Evolutionary conservation across 345 rosid species (phyloP).

Genomic region (Brassica cretica): DNA sequence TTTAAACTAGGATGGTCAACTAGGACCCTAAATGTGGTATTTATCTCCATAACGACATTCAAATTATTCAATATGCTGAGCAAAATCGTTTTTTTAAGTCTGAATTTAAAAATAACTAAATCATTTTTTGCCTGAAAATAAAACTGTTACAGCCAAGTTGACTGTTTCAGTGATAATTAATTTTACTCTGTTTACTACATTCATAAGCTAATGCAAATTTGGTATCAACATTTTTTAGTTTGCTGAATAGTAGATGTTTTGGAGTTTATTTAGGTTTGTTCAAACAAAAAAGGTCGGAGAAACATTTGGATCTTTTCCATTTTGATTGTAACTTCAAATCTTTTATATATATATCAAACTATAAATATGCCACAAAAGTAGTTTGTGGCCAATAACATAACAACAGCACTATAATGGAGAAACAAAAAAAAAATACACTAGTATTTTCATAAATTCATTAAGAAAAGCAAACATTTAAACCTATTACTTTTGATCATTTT

Average conservation of each 20-base stretch:
- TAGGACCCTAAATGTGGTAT: conserved; percentile 6
- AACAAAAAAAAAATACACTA: neutral
- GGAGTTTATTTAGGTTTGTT: neutral
- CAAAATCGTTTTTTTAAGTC: neutral
- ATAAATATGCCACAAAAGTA: too few relatives aligned
- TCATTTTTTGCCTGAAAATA: conserved; percentile 16
- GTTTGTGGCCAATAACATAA: neutral
- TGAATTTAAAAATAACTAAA: neutral
- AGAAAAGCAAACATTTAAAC: too few relatives aligned
- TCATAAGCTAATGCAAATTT: neutral
- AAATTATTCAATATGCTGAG: neutral
- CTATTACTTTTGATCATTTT: too few relatives aligned
- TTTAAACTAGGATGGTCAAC: conserved; percentile 22
- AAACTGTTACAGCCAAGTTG: conserved; percentile 12
- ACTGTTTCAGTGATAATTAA: conserved; percentile 16
- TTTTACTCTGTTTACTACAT: neutral
- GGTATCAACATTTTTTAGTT: neutral
- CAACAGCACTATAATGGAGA: neutral
- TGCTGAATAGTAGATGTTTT: neutral
- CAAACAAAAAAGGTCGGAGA: neutral
- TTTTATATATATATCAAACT: too few relatives aligned
- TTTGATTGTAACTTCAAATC: too few relatives aligned
- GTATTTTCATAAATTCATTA: neutral
- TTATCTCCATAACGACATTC: neutral
- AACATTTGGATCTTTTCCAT: too few relatives aligned